Evolutionary conservation across 2,329 filamentous ascomycete species (phyloP).

Genomic region (Fusarium veterinarium): DNA sequence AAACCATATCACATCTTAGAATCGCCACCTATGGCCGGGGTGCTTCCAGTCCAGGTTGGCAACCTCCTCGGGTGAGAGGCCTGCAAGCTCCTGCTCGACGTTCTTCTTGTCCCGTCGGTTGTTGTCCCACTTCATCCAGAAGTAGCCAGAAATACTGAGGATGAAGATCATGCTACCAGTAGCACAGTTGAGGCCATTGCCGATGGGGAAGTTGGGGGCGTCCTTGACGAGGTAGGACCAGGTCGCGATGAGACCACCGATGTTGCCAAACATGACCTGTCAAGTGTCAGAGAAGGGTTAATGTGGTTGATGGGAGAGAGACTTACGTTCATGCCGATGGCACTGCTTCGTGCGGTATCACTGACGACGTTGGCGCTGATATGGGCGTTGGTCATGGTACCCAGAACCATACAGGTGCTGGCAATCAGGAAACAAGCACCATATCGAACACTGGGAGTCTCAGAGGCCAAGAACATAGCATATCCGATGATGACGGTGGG

Average conservation of each 20-base stretch:
- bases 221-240: constrained; percentile 74
- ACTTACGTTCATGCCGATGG: constrained; percentile 61
- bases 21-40: constrained; percentile 71
- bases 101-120: constrained; percentile 65
- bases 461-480: constrained; percentile 70
- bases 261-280: constrained; percentile 46
- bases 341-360: constrained; percentile 71
- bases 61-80: constrained; percentile 64
- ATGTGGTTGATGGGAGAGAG: no score
- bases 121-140: constrained; percentile 75
- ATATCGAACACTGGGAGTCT: constrained; percentile 62
- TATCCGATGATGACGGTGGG: constrained; percentile 72
- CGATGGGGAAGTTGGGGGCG: constrained; percentile 73
- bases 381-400: constrained; percentile 71
- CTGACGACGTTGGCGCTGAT: constrained; percentile 73
- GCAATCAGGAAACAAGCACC: constrained; percentile 73
- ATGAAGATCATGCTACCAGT: constrained; percentile 68
- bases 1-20: neutral
- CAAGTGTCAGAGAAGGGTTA: neutral
- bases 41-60: constrained; percentile 75
- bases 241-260: constrained; percentile 75
- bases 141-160: constrained; percentile 58
- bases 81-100: constrained; percentile 67
- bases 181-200: constrained; percentile 73
- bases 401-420: constrained; percentile 69